phyloP scores from a whole-genome alignment of 73 alveolate species.

The Blepharisma stoltei region DNA sequence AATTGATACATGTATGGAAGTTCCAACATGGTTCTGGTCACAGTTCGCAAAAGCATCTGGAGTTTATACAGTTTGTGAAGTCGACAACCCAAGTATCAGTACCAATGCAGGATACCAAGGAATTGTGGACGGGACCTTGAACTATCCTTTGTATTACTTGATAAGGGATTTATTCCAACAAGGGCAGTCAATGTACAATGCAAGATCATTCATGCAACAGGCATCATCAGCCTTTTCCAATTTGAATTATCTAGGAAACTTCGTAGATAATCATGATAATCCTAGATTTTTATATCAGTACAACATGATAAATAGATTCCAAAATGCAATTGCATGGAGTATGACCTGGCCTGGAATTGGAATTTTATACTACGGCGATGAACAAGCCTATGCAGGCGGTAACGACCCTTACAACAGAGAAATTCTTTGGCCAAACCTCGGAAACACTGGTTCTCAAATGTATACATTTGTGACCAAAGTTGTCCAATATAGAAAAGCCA shows the following conservation, averaged over 20 bases:
- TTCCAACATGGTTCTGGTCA: conserved; percentile 74
- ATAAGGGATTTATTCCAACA: conserved; percentile 60
- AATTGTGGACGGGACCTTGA: conserved; percentile 57
- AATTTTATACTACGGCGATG: conserved; percentile 92
- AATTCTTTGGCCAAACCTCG: conserved; percentile 64
- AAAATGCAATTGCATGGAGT: conserved; percentile 77
- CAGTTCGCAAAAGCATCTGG: conserved; percentile 71
- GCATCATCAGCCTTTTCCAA: conserved; percentile 26
- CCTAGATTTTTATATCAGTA: conserved; percentile 77
- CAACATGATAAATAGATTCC: conserved; percentile 33
- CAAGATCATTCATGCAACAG: conserved; percentile 35
- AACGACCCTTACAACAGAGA: conserved; percentile 93
- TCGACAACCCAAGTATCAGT: conserved; percentile 60
- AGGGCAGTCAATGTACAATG: conserved; percentile 41
- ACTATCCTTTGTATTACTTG: conserved; percentile 77
- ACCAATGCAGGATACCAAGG: conserved; percentile 73
- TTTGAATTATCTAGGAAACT: conserved; percentile 54
- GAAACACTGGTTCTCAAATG: conserved; percentile 22
- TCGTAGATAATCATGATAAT: conserved; percentile 92
- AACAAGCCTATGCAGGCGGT: conserved; percentile 90
- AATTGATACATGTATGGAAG: conserved; percentile 85
- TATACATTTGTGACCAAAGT: neutral
- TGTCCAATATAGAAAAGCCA: conserved; percentile 46
- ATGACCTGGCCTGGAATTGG: conserved; percentile 90
- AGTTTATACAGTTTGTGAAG: conserved; percentile 82